Evolutionary conservation across 2,329 filamentous ascomycete species (phyloP).

Genomic region (Cercospora zeina): DNA sequence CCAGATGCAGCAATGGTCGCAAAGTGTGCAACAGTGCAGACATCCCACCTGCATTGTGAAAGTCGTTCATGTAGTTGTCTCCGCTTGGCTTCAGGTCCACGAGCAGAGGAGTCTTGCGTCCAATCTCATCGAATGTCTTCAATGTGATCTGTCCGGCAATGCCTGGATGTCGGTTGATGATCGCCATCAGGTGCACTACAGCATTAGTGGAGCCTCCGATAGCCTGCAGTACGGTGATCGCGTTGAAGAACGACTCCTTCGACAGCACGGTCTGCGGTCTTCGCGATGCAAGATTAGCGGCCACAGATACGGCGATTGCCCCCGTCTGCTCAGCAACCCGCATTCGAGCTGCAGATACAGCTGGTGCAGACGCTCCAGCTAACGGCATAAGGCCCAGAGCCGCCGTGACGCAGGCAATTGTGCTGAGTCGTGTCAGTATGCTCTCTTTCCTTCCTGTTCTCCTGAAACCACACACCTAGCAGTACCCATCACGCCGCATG

Average conservation of each 20-base stretch:
- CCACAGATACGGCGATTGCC: slow-evolving; percentile 48
- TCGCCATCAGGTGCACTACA: slow-evolving; percentile 49
- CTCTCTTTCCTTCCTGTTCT: no score
- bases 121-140: slow-evolving; percentile 52
- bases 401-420: slow-evolving; percentile 57
- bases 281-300: slow-evolving; percentile 42
- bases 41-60: slow-evolving; percentile 57
- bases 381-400: slow-evolving; percentile 57
- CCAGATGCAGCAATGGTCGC: slow-evolving; percentile 49
- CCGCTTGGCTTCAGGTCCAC: slow-evolving; percentile 57
- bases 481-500: slow-evolving; percentile 60
- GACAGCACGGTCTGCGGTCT: slow-evolving; percentile 50
- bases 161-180: slow-evolving; percentile 53
- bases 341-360: slow-evolving; percentile 54
- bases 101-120: slow-evolving; percentile 49
- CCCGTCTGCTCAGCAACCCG: slow-evolving; percentile 58
- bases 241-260: slow-evolving; percentile 53
- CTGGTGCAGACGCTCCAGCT: slow-evolving; percentile 55
- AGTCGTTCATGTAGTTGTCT: slow-evolving; percentile 58
- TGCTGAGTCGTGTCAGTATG: slow-evolving; percentile 41
- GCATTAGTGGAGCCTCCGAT: slow-evolving; percentile 50
- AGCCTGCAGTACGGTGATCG: slow-evolving; percentile 48
- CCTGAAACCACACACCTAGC: slow-evolving; percentile 35
- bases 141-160: slow-evolving; percentile 50
- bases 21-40: slow-evolving; percentile 50